Evolutionary conservation across 306 rosid genomes (phyloP).

Genomic region (Senna tora): DNA sequence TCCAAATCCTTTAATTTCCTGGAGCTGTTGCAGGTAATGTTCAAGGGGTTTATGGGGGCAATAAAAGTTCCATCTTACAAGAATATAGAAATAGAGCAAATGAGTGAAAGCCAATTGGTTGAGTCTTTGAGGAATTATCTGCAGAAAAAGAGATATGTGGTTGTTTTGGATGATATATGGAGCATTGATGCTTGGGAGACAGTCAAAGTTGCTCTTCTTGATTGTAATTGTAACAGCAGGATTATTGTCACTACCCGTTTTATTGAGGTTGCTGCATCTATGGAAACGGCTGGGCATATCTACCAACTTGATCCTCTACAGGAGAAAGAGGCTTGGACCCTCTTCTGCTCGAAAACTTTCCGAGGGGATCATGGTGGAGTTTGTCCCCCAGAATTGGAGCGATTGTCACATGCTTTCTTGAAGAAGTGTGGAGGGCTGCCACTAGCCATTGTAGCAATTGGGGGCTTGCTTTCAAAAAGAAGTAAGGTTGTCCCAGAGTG

Average conservation of each 20-base stretch:
- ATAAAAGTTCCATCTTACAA: background rate
- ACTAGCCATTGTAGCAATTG: background rate
- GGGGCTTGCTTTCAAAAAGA: background rate
- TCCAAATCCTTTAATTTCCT: background rate
- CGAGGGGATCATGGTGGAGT: background rate
- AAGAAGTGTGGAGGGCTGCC: background rate
- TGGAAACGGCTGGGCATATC: background rate
- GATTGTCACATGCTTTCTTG: background rate
- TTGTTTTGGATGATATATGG: background rate
- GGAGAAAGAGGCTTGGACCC: background rate
- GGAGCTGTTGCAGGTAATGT: background rate
- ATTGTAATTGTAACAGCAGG: background rate
- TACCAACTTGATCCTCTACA: background rate
- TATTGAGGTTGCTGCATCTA: background rate
- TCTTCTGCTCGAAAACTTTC: background rate
- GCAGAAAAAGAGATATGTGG: background rate
- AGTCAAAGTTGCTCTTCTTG: background rate
- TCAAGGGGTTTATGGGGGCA: background rate
- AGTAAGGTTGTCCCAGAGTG: background rate
- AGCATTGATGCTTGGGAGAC: background rate
- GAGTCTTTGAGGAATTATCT: background rate
- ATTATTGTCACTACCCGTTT: background rate
- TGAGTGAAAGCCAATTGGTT: background rate
- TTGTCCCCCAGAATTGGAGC: background rate
- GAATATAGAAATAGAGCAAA: background rate